Percentiles rank a stretch among this genome's conserved stretches.
phyloP scores from a whole-genome alignment of 1,284 basidiomycete species.

The Ustilago loliicola region DNA sequence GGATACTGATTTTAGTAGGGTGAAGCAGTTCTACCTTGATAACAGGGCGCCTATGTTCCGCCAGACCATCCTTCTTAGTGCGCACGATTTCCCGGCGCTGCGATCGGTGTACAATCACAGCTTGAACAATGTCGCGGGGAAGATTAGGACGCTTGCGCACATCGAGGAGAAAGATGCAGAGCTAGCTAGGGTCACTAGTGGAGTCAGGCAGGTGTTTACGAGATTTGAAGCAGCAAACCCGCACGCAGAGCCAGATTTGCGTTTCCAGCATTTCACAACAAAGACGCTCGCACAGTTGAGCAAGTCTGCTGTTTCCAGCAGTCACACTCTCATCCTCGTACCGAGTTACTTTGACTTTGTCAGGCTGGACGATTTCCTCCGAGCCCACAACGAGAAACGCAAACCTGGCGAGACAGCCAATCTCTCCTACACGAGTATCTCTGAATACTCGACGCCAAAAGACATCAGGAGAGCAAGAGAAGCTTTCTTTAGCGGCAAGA shows the following conservation, averaged over 20 bases:
- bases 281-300: conserved; percentile 85
- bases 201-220: conserved; percentile 76
- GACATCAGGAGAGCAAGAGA: conserved; percentile 94
- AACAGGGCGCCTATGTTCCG: conserved; percentile 82
- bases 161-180: conserved; percentile 24
- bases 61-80: conserved; percentile 88
- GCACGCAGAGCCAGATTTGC: conserved; percentile 85
- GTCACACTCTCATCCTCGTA: conserved; percentile 88
- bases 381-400: conserved; percentile 72
- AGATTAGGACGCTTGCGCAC: conserved; percentile 72
- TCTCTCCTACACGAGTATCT: conserved; percentile 80
- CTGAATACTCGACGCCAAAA: conserved; percentile 93
- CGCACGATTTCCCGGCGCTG: conserved; percentile 90
- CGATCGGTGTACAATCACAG: conserved; percentile 81
- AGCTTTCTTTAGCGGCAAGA: conserved; percentile 90
- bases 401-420: conserved; percentile 27
- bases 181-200: conserved; percentile 45
- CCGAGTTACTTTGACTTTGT: conserved; percentile 98
- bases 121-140: conserved; percentile 87
- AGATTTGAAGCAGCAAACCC: conserved; percentile 81
- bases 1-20: conserved; percentile 93
- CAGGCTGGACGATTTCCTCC: conserved; percentile 86
- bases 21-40: conserved; percentile 98
- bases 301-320: conserved; percentile 90
- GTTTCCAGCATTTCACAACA: conserved; percentile 87